Percentiles rank a stretch among this genome's conserved stretches.
These are phyloP conservation scores for Aspergillus homomorphus DNA, from an alignment of 495 filamentous ascomycete species.

Conservation along the genomic window DNA sequence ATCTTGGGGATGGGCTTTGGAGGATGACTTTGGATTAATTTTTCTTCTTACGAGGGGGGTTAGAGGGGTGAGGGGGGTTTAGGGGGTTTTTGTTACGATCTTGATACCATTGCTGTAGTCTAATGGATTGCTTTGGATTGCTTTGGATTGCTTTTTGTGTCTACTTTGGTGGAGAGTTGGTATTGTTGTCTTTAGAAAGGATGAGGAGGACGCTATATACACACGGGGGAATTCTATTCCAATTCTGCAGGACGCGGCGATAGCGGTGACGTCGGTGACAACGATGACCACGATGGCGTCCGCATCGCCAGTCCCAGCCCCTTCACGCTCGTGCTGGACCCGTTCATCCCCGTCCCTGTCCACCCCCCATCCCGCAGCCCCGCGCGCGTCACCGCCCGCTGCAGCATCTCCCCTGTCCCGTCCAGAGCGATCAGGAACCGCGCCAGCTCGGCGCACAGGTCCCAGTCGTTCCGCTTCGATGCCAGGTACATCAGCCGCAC, in stretches of 20 bases:
- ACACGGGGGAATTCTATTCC: too few species aligned
- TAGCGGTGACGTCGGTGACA: constrained; percentile 33
- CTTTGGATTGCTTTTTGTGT: neutral
- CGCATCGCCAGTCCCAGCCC: constrained; percentile 39
- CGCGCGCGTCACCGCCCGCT: constrained; percentile 72
- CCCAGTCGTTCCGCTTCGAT: constrained; percentile 87
- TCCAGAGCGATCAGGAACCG: constrained; percentile 92
- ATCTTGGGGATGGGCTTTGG: constrained; percentile 93
- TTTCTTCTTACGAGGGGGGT: neutral
- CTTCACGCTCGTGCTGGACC: constrained; percentile 32
- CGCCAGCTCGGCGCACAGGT: constrained; percentile 91
- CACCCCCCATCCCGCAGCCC: constrained; percentile 39
- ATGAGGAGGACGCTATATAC: neutral
- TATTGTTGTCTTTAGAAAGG: too few species aligned
- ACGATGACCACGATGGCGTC: constrained; percentile 38
- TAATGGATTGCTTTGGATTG: neutral
- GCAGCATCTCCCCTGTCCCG: constrained; percentile 75
- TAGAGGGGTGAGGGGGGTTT: neutral
- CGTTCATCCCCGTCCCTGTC: constrained; percentile 23
- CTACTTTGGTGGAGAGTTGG: too few species aligned
- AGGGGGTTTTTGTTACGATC: neutral
- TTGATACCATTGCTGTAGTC: neutral
- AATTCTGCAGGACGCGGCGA: constrained; percentile 18
- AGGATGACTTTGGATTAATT: constrained; percentile 64
- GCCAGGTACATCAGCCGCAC: constrained; percentile 79